Evolutionary conservation across 108 stramenopile genomes (phyloP).

Genomic region (Fistulifera solaris): DNA sequence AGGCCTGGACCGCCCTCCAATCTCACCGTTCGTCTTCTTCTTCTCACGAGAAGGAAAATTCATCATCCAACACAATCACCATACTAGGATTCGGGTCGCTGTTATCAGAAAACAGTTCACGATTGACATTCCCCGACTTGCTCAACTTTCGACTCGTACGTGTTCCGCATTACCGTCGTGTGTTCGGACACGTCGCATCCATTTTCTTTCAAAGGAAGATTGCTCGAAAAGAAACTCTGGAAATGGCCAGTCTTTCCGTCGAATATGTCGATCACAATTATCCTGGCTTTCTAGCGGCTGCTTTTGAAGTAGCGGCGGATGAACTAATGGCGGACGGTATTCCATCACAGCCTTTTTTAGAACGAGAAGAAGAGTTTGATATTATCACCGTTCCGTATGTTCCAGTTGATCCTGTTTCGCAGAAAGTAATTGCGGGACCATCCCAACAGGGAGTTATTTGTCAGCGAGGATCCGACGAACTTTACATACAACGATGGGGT

Average conservation of each 20-base stretch:
- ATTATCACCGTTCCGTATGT: conserved; percentile 27
- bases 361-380: conserved; percentile 64
- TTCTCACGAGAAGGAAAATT: not conserved
- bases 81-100: conserved; percentile 79
- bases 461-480: conserved; percentile 53
- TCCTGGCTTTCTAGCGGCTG: conserved; percentile 49
- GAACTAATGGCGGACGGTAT: conserved; percentile 15
- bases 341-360: conserved; percentile 31
- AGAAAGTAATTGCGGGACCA: not conserved
- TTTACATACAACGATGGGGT: conserved; percentile 59
- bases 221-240: conserved; percentile 59
- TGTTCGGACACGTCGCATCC: conserved; percentile 75
- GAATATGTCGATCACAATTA: conserved; percentile 37
- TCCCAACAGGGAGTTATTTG: conserved; percentile 43
- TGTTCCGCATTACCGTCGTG: conserved; percentile 64
- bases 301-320: conserved; percentile 65
- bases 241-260: conserved; percentile 60
- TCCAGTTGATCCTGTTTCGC: conserved; percentile 14
- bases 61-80: conserved; percentile 24
- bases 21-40: not conserved
- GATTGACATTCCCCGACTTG: conserved; percentile 68
- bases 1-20: too few species aligned
- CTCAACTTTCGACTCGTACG: conserved; percentile 67
- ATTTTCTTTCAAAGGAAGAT: conserved; percentile 76
- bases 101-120: conserved; percentile 47